Evolutionary conservation across 164 flowering plant genomes (phyloP).

Genomic region (Brasenia schreberi): DNA sequence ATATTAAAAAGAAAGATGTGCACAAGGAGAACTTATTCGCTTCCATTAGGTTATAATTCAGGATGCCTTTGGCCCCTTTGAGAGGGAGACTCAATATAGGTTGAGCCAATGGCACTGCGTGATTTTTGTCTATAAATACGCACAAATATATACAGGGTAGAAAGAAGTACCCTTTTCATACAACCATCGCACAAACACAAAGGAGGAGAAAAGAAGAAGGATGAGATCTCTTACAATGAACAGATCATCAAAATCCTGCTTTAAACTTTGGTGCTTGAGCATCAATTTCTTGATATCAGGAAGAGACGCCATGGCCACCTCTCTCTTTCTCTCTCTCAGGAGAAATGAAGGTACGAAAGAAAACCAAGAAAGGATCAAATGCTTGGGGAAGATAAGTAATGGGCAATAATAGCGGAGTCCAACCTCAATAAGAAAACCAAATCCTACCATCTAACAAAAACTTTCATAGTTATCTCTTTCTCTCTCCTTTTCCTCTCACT

Average conservation of each 20-base stretch:
- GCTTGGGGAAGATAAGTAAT: not conserved
- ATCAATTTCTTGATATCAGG: slow-evolving; percentile 5
- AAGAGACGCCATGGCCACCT: not conserved
- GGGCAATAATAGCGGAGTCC: not conserved
- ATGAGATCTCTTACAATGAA: slow-evolving; percentile 28
- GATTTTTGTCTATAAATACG: too few relatives aligned
- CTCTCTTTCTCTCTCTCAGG: not conserved
- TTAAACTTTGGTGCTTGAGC: slow-evolving; percentile 47
- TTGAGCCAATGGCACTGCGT: too few relatives aligned
- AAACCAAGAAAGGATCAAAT: not conserved
- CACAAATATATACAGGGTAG: too few relatives aligned
- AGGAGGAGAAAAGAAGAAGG: not conserved
- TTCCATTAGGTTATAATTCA: too few relatives aligned
- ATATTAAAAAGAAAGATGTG: too few relatives aligned
- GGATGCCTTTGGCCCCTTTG: too few relatives aligned
- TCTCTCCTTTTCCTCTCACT: not conserved
- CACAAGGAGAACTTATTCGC: too few relatives aligned
- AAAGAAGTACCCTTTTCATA: too few relatives aligned
- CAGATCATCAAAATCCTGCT: slow-evolving; percentile 60
- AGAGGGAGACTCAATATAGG: too few relatives aligned
- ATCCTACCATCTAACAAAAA: slow-evolving; percentile 2
- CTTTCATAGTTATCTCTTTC: not conserved
- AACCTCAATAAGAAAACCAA: not conserved
- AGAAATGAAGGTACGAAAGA: not conserved
- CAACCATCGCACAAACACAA: not conserved